A percentile compares a stretch with the other conserved stretches of the same genome.
phyloP scores from a whole-genome alignment of 2,329 filamentous ascomycete species.

The Penicillium polonicum region DNA sequence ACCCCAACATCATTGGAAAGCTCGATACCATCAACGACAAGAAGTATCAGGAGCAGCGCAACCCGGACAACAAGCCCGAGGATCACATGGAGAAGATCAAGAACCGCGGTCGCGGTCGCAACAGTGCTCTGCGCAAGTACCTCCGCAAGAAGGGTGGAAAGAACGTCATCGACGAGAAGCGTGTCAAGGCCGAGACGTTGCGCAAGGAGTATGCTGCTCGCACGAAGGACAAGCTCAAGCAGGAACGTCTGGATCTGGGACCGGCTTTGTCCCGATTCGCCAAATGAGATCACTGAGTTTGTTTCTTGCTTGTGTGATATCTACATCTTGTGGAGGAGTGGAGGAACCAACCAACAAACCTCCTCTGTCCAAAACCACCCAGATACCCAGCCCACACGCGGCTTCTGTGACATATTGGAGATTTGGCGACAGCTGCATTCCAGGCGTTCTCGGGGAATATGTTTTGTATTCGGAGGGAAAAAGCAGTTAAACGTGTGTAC shows the following conservation, averaged over 20 bases:
- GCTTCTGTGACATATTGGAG: constrained; percentile 21
- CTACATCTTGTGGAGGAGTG: constrained; percentile 13
- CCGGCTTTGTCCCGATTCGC: constrained; percentile 85
- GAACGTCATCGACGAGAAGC: constrained; percentile 96
- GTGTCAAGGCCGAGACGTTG: constrained; percentile 79
- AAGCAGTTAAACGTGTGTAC: constrained; percentile 19
- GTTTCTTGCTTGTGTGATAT: constrained; percentile 17
- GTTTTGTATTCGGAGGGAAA: constrained; percentile 22
- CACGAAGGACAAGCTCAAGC: constrained; percentile 64
- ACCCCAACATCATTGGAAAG: constrained; percentile 87
- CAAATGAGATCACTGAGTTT: constrained; percentile 53
- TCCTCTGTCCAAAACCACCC: constrained; percentile 12
- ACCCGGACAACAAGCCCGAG: constrained; percentile 70
- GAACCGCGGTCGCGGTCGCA: constrained; percentile 84
- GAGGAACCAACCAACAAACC: background rate
- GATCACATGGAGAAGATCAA: constrained; percentile 60
- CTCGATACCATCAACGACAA: constrained; percentile 78
- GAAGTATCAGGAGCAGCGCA: constrained; percentile 72
- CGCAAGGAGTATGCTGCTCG: constrained; percentile 67
- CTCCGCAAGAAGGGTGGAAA: constrained; percentile 86
- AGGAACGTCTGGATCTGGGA: constrained; percentile 72
- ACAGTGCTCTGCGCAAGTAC: constrained; percentile 82
- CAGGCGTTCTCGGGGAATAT: constrained; percentile 24
- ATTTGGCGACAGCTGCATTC: constrained; percentile 26
- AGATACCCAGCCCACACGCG: constrained; percentile 27